These are phyloP conservation scores for Gliomastix tumulicola DNA, from an alignment of 2,329 filamentous ascomycete species.

Conservation along the genomic window DNA sequence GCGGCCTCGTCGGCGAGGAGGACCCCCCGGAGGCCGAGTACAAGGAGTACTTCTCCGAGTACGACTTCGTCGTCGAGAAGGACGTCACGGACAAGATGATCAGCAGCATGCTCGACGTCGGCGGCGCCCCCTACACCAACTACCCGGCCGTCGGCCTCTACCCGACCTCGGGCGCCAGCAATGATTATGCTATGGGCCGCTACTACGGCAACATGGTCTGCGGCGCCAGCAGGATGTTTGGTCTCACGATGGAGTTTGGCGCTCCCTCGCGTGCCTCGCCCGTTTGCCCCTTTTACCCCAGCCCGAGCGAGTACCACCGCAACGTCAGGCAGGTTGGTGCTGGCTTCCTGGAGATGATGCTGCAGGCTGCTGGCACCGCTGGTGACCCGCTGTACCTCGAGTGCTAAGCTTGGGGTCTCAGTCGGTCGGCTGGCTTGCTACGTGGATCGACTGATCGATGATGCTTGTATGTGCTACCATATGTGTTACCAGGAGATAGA, in stretches of 20 bases:
- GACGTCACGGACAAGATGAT: slow-evolving; percentile 24
- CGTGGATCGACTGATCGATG: too few relatives aligned
- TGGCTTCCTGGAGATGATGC: slow-evolving; percentile 36
- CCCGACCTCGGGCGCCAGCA: slow-evolving; percentile 35
- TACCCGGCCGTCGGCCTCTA: slow-evolving; percentile 34
- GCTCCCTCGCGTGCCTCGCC: slow-evolving; percentile 7
- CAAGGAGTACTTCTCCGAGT: slow-evolving; percentile 34
- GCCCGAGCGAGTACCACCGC: slow-evolving; percentile 28
- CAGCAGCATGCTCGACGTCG: slow-evolving; percentile 29
- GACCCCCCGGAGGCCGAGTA: slow-evolving; percentile 24
- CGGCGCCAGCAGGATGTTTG: slow-evolving; percentile 28
- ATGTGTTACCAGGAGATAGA: too few relatives aligned
- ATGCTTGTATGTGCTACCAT: too few relatives aligned
- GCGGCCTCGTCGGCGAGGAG: slow-evolving; percentile 34
- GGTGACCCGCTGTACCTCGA: slow-evolving; percentile 1
- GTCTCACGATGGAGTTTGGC: slow-evolving; percentile 41
- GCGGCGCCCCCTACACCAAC: slow-evolving; percentile 25
- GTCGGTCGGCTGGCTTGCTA: too few relatives aligned
- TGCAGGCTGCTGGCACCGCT: not conserved
- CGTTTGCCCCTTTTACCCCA: slow-evolving; percentile 37
- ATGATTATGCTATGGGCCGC: slow-evolving; percentile 38
- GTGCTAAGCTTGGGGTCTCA: slow-evolving; percentile 2
- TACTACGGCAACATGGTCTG: slow-evolving; percentile 25
- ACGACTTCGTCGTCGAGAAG: slow-evolving; percentile 24
- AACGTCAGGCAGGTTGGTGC: slow-evolving; percentile 36